Evolutionary conservation across 441 rosid species (phyloP).

Genomic region (Corymbia calophylla): DNA sequence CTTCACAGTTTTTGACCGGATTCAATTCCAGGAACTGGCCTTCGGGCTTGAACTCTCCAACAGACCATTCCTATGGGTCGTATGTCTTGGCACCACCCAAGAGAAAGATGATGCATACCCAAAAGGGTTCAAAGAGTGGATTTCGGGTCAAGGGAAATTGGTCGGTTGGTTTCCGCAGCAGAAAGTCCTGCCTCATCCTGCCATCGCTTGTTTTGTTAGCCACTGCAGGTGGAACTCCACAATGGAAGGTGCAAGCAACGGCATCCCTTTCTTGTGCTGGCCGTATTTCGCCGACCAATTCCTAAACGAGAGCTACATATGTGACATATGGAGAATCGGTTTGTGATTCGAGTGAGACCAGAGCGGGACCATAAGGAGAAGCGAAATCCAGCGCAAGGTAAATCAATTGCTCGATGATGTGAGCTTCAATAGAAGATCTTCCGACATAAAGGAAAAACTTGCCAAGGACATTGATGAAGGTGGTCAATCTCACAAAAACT

Average conservation of each 20-base stretch:
- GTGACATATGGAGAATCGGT: not conserved
- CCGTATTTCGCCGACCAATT: not conserved
- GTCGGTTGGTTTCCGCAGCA: not conserved
- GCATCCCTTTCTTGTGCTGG: not conserved
- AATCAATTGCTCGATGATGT: not conserved
- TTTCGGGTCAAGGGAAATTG: not conserved
- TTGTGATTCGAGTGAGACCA: not conserved
- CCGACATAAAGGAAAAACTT: not conserved
- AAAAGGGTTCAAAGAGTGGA: not conserved
- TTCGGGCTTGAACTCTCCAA: not conserved
- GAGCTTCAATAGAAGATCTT: not conserved
- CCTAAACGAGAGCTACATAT: not conserved
- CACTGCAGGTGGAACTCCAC: not conserved
- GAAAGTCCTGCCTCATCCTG: not conserved
- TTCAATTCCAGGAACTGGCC: not conserved
- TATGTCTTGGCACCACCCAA: not conserved
- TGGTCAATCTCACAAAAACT: not conserved
- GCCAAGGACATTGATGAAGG: not conserved
- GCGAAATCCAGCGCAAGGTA: not conserved
- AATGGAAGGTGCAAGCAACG: not conserved
- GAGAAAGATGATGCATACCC: not conserved
- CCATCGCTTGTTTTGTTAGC: not conserved
- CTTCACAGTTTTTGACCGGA: not conserved
- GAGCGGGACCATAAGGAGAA: not conserved
- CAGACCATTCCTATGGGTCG: not conserved